Conservation (phyloP, 2,329 filamentous ascomycete genomes). For the Sphaerulina vaccinii region DNA sequence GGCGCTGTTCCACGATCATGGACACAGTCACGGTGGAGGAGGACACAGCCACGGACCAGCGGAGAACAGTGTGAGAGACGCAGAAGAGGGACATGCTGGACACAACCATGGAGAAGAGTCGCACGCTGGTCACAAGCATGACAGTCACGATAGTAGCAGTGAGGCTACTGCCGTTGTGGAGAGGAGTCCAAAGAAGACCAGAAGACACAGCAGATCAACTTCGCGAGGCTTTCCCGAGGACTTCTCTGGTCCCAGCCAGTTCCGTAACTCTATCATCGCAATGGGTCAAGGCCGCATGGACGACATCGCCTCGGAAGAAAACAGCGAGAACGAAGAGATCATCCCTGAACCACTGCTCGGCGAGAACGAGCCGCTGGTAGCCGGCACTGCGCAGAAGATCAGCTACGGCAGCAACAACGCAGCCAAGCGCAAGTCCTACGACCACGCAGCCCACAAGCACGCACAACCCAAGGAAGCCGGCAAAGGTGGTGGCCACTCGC, state of each 20-base stretch:
- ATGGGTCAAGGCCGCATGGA: conserved; percentile 62
- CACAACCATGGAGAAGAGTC: conserved; percentile 51
- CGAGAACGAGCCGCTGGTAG: conserved; percentile 24
- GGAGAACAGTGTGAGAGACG: conserved; percentile 44
- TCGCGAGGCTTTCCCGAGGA: conserved; percentile 57
- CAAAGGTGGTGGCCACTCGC: conserved; percentile 67
- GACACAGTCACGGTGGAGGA: conserved; percentile 71
- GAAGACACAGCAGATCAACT: conserved; percentile 62
- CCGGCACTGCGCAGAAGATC: conserved; percentile 35
- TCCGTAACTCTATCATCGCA: conserved; percentile 88
- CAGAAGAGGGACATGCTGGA: conserved; percentile 54
- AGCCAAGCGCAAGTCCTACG: conserved; percentile 35
- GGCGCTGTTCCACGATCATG: conserved; percentile 88
- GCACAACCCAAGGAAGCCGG: conserved; percentile 65
- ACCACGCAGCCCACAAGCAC: conserved; percentile 68
- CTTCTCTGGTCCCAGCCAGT: conserved; percentile 81
- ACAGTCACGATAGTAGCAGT: conserved; percentile 62
- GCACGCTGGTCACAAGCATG: conserved; percentile 57
- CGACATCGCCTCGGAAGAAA: conserved; percentile 54
- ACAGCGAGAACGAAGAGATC: conserved; percentile 48
- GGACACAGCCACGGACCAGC: conserved; percentile 51
- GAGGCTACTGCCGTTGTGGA: conserved; percentile 32
- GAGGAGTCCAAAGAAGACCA: conserved; percentile 27
- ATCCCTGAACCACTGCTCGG: neutral
- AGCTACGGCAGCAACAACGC: conserved; percentile 31